phyloP scores from a whole-genome alignment of 306 rosid genomes.

The Fragaria nilgerrensis region DNA sequence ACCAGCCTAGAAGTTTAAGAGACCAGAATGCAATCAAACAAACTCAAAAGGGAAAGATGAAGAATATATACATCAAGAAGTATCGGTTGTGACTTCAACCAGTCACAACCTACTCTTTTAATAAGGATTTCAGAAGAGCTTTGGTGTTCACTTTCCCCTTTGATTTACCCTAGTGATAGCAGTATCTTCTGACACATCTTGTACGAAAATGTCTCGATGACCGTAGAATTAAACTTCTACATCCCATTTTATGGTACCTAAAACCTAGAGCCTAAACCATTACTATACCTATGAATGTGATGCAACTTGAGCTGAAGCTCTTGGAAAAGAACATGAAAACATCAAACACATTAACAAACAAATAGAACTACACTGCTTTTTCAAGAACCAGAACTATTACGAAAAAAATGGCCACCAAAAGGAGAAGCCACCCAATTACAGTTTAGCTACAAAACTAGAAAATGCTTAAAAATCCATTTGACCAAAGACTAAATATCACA shows the following conservation, averaged over 20 bases:
- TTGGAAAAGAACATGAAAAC: not conserved
- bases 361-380: not conserved
- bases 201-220: not conserved
- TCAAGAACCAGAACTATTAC: not conserved
- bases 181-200: not conserved
- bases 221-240: not conserved
- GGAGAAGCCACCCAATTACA: not conserved
- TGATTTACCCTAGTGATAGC: not conserved
- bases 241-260: conserved; percentile 1
- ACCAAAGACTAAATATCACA: conserved; percentile 17
- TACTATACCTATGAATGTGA: not conserved
- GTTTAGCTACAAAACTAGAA: not conserved
- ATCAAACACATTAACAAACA: not conserved
- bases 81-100: conserved; percentile 1
- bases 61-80: not conserved
- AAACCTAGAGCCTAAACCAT: not conserved
- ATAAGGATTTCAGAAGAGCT: not conserved
- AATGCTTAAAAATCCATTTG: conserved; percentile 7
- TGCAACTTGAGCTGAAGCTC: not conserved
- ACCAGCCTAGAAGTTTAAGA: not conserved
- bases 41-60: not conserved
- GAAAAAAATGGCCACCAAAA: not conserved
- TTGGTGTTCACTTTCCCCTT: not conserved
- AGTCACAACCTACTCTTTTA: conserved; percentile 7
- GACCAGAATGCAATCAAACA: not conserved